Conservation (phyloP, 495 filamentous ascomycete species). For the Hypoxylon fuscum region DNA sequence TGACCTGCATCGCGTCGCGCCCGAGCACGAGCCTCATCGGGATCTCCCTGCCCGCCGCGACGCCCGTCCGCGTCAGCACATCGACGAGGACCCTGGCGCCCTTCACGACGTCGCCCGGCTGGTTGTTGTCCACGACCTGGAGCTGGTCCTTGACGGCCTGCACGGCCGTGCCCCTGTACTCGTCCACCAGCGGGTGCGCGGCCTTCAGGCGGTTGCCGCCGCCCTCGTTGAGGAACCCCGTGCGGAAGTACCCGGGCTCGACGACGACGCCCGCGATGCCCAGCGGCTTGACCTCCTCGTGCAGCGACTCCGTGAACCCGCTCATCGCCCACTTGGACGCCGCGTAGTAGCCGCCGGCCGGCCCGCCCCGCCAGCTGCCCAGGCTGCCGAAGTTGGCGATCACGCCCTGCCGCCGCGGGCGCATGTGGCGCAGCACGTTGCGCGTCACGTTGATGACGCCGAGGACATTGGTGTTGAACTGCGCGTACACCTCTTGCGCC, state of each 20-base stretch:
- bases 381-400: constrained; percentile 60
- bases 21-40: constrained; percentile 48
- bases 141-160: constrained; percentile 32
- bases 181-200: constrained; percentile 27
- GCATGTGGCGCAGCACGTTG: constrained; percentile 54
- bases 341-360: constrained; percentile 51
- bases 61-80: constrained; percentile 52
- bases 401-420: constrained; percentile 47
- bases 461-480: constrained; percentile 61
- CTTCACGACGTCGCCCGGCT: constrained; percentile 58
- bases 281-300: constrained; percentile 53
- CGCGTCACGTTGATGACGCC: constrained; percentile 55
- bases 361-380: constrained; percentile 45
- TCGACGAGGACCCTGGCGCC: constrained; percentile 57
- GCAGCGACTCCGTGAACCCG: constrained; percentile 52
- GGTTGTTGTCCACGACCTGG: constrained; percentile 41
- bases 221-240: constrained; percentile 40
- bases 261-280: constrained; percentile 55
- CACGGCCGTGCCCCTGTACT: constrained; percentile 42
- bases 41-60: constrained; percentile 45
- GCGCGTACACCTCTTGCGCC: constrained; percentile 47
- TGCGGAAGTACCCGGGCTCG: constrained; percentile 60
- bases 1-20: constrained; percentile 41
- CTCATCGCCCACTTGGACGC: constrained; percentile 57
- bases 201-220: constrained; percentile 38